phyloP scores from a whole-genome alignment of 441 rosid genomes.

The Breynia disticha region DNA sequence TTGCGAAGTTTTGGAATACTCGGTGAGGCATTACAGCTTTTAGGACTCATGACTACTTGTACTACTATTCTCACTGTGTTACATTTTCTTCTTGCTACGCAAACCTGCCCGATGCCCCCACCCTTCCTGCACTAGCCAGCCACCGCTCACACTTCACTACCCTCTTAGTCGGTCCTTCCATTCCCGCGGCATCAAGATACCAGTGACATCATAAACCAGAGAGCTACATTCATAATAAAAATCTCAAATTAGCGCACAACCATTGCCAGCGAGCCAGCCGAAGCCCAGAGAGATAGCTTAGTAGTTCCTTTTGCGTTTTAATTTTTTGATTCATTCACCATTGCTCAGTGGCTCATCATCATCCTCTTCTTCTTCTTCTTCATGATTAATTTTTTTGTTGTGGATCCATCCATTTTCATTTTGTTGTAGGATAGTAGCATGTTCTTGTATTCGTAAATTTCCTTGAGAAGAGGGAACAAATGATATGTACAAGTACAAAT shows the following conservation, averaged over 20 bases:
- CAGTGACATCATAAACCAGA: constrained; percentile 37
- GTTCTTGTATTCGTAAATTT: constrained; percentile 32
- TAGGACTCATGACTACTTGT: constrained; percentile 30
- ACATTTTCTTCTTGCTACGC: constrained; percentile 14
- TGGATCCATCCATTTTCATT: constrained; percentile 12
- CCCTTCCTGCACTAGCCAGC: background rate
- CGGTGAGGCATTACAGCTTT: constrained; percentile 82
- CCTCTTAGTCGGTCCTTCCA: constrained; percentile 16
- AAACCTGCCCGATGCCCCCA: constrained; percentile 4
- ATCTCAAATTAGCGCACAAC: constrained; percentile 27
- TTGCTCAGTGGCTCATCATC: constrained; percentile 33
- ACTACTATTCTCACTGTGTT: constrained; percentile 15
- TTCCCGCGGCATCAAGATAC: constrained; percentile 26
- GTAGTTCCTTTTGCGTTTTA: constrained; percentile 38
- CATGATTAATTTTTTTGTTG: constrained; percentile 14
- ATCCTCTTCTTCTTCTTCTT: constrained; percentile 11
- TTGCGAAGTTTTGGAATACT: constrained; percentile 72
- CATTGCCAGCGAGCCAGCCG: constrained; percentile 35
- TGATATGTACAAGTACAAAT: constrained; percentile 29
- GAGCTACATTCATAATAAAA: constrained; percentile 26
- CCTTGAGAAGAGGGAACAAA: constrained; percentile 12
- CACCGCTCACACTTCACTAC: constrained; percentile 12
- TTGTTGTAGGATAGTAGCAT: constrained; percentile 36
- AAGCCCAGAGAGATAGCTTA: constrained; percentile 57
- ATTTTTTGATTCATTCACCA: constrained; percentile 52